These are phyloP conservation scores for Clarireedia monteithiana DNA, from an alignment of 2,329 filamentous ascomycete species.

Conservation along the genomic window DNA sequence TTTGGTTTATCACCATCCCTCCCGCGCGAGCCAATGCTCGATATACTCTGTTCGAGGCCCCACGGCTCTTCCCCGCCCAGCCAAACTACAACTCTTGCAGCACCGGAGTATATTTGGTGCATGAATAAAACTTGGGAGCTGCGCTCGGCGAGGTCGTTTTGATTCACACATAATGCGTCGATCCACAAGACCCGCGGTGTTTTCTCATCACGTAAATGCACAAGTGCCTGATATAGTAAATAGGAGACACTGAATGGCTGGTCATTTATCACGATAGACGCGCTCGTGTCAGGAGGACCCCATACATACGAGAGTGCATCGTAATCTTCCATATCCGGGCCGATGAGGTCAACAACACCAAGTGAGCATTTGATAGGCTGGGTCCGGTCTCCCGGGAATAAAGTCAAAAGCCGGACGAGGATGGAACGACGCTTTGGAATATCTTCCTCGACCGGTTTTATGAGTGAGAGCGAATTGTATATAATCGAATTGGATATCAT, in stretches of 20 bases:
- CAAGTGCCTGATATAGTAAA: conserved; percentile 1
- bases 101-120: conserved; percentile 15
- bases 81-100: conserved; percentile 5
- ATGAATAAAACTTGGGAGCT: conserved; percentile 16
- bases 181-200: conserved; percentile 5
- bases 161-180: conserved; percentile 18
- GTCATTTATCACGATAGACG: neutral
- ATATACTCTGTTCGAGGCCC: neutral
- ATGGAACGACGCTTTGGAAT: neutral
- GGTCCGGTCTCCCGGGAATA: neutral
- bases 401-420: neutral
- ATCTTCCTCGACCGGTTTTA: neutral
- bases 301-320: conserved; percentile 11
- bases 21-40: neutral
- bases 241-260: neutral
- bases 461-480: neutral
- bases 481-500: neutral
- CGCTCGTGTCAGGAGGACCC: neutral
- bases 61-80: neutral
- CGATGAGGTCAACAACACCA: neutral
- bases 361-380: neutral
- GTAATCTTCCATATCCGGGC: neutral
- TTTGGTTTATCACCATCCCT: neutral
- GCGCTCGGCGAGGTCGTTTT: conserved; percentile 10
- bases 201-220: neutral